Conservation (phyloP, 768 basidiomycete genomes). For the Pisolithus marmoratus region DNA sequence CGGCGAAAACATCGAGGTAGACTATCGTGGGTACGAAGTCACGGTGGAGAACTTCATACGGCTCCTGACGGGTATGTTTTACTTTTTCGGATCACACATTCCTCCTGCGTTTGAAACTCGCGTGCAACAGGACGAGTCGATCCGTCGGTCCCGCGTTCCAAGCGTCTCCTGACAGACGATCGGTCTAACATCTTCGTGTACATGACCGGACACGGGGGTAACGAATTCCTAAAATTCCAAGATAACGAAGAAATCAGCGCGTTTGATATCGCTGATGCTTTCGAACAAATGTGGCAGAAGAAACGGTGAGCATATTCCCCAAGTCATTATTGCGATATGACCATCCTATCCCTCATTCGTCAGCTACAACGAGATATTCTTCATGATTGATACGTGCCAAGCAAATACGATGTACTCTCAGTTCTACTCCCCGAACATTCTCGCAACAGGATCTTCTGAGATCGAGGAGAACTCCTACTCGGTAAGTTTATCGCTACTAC, state of each 20-base stretch:
- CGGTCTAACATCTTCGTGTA: constrained; percentile 93
- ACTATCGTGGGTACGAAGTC: constrained; percentile 97
- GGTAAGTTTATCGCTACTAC: constrained; percentile 37
- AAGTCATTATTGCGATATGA: not conserved
- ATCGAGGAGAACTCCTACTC: constrained; percentile 92
- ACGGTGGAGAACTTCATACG: constrained; percentile 95
- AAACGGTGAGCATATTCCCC: constrained; percentile 50
- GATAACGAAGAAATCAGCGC: constrained; percentile 98
- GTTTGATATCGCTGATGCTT: constrained; percentile 95
- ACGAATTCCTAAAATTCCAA: constrained; percentile 98
- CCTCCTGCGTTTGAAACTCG: not conserved
- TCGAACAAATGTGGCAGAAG: constrained; percentile 99
- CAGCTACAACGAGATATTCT: constrained; percentile 88
- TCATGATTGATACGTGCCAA: constrained; percentile 98
- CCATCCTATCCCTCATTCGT: constrained; percentile 27
- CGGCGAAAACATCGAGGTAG: constrained; percentile 95
- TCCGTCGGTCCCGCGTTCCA: constrained; percentile 81
- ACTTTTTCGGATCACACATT: not conserved
- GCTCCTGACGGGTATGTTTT: constrained; percentile 73
- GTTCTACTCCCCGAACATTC: constrained; percentile 88
- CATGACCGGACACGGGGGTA: constrained; percentile 97
- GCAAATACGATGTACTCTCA: constrained; percentile 94
- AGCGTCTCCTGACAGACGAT: constrained; percentile 87
- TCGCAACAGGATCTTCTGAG: constrained; percentile 83
- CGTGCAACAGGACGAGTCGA: constrained; percentile 68